A percentile compares a stretch with the other conserved stretches of the same genome.
phyloP scores from a whole-genome alignment of 2,329 filamentous ascomycete genomes.

The Juglanconis juglandina region DNA sequence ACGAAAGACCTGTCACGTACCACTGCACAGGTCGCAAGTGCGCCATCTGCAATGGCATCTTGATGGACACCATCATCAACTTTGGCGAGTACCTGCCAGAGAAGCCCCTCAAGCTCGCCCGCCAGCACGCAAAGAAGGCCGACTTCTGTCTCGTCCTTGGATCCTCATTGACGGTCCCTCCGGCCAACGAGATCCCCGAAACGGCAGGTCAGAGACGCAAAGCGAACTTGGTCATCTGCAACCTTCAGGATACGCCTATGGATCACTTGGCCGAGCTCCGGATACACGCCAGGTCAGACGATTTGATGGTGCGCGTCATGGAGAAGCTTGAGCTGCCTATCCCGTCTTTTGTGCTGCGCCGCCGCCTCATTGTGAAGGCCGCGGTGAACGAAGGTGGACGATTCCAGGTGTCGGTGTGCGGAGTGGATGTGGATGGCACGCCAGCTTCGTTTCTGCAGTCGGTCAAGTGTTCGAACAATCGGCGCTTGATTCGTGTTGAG shows the following conservation, averaged over 20 bases:
- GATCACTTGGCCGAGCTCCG: constrained; percentile 33
- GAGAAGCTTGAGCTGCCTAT: constrained; percentile 33
- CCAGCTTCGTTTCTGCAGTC: constrained; percentile 38
- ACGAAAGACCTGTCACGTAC: constrained; percentile 40
- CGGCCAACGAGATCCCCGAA: constrained; percentile 39
- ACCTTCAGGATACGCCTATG: constrained; percentile 41
- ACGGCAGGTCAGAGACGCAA: constrained; percentile 27
- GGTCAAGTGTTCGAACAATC: constrained; percentile 35
- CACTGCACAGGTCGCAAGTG: constrained; percentile 46
- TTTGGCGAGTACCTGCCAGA: constrained; percentile 38
- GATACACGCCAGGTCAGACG: constrained; percentile 34
- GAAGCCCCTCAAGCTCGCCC: constrained; percentile 30
- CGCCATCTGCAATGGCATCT: constrained; percentile 32
- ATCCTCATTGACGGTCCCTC: constrained; percentile 41
- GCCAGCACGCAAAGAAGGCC: constrained; percentile 35
- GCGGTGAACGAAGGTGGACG: constrained; percentile 21
- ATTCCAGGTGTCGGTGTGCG: constrained; percentile 29
- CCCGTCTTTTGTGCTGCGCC: constrained; percentile 35
- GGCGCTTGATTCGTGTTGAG: constrained; percentile 33
- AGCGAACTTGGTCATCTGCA: constrained; percentile 40
- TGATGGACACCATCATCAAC: constrained; percentile 44
- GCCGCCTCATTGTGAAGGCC: constrained; percentile 30
- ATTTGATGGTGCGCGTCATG: constrained; percentile 40
- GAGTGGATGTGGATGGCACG: constrained; percentile 40
- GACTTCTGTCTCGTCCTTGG: constrained; percentile 46